phyloP scores from a whole-genome alignment of 1,284 basidiomycete genomes.

The Cryptococcus amylolentus region DNA sequence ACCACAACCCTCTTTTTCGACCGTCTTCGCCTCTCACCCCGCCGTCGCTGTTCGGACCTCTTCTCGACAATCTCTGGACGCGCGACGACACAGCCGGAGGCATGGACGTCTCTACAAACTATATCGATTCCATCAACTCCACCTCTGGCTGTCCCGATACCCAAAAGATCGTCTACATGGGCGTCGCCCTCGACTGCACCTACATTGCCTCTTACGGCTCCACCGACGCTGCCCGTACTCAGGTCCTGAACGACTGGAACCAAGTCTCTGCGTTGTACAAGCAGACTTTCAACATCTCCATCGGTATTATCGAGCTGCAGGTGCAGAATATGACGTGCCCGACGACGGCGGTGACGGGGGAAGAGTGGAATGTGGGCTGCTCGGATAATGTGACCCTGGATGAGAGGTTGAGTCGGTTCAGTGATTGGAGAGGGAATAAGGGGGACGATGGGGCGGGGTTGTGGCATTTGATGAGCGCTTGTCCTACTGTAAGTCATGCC shows the following conservation, averaged over 20 bases:
- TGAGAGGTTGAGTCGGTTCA: slow-evolving; percentile 72
- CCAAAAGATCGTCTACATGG: slow-evolving; percentile 68
- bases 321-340: slow-evolving; percentile 53
- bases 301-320: slow-evolving; percentile 69
- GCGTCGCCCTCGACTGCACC: slow-evolving; percentile 82
- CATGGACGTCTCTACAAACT: slow-evolving; percentile 54
- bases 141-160: slow-evolving; percentile 69
- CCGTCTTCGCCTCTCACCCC: not conserved
- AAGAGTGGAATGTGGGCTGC: slow-evolving; percentile 54
- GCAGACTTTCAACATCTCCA: slow-evolving; percentile 75
- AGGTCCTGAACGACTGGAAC: slow-evolving; percentile 70
- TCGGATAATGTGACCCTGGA: slow-evolving; percentile 57
- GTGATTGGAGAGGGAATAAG: slow-evolving; percentile 72
- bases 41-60: slow-evolving; percentile 1
- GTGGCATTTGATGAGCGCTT: slow-evolving; percentile 88
- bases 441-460: slow-evolving; percentile 68
- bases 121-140: slow-evolving; percentile 63
- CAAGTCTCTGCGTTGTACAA: slow-evolving; percentile 72
- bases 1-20: slow-evolving; percentile 40
- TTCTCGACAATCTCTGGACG: slow-evolving; percentile 5
- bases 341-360: slow-evolving; percentile 43
- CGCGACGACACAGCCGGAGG: slow-evolving; percentile 34
- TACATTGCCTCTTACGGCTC: slow-evolving; percentile 65
- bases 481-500: slow-evolving; percentile 69
- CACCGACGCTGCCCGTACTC: slow-evolving; percentile 62